Conservation (phyloP, 495 filamentous ascomycete species). For the Neurospora africana region DNA sequence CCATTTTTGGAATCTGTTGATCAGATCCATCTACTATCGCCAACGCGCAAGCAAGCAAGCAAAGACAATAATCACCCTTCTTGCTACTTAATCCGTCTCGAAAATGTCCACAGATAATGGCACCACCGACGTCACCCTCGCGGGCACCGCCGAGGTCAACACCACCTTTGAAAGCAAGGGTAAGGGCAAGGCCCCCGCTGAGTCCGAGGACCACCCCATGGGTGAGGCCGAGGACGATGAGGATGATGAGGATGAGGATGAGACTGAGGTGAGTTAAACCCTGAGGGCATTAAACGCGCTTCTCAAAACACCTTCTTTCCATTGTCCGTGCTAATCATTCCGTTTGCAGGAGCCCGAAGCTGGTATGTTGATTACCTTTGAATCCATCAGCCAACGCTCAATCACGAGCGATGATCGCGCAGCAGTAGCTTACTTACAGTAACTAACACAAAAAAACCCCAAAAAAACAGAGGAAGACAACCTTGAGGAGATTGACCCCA, state of each 20-base stretch:
- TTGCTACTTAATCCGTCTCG: constrained; percentile 3
- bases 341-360: constrained; percentile 25
- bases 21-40: background rate
- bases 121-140: constrained; percentile 15
- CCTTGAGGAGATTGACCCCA: constrained; percentile 79
- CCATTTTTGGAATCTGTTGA: background rate
- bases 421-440: background rate
- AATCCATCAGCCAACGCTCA: background rate
- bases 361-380: constrained; percentile 26
- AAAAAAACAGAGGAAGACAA: constrained; percentile 52
- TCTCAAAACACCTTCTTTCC: background rate
- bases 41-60: background rate
- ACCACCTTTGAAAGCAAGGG: constrained; percentile 26
- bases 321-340: constrained; percentile 11
- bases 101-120: constrained; percentile 32
- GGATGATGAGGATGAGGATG: constrained; percentile 50
- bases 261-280: constrained; percentile 40
- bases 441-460: constrained; percentile 3
- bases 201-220: constrained; percentile 40
- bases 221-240: constrained; percentile 58
- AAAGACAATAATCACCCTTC: background rate
- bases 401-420: background rate
- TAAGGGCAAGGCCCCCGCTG: constrained; percentile 55
- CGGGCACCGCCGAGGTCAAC: constrained; percentile 21
- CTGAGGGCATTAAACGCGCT: background rate